Evolutionary conservation across 805 yeast species (phyloP), one percentile per base, ranked within the genome.

Genomic region (Pichia pseudocactophila): DNA sequence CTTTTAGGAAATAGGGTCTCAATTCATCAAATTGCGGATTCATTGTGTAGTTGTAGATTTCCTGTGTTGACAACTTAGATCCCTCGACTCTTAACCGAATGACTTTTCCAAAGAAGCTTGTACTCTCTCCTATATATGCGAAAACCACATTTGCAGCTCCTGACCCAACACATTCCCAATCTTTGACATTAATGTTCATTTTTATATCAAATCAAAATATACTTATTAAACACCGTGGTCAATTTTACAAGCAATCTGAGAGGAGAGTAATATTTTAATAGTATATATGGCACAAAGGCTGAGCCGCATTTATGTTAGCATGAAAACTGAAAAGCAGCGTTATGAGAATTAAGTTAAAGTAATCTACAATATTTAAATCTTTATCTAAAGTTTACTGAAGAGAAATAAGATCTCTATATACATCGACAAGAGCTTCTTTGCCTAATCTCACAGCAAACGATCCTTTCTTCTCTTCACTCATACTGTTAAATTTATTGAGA

Each of bases 391-490:
- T 28, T 36, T 38, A 59, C 40, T 59, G 52, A 50, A 60, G 44
- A 26, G 61, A 50, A 30, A 61, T 60, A 36, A 83, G 58, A 56
- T 82, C 90, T 48, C 73, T 73, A 79, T 87, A 82, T 7, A 81
- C 64, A 30, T 81, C 87, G 40, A 69, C 67, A 36, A 73, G 69
- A 0, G 76, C 71, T 46, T 68, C 70, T 51, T 74, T 76, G 2
- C 82, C 77, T 7, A 79, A 74, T 52, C 79, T 81, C 26, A 68
- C 62, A 7, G 79, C 72, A 28, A 80, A 62, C 31, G 66, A 67
- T 31, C 61, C 66, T 59, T 80, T 74, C 50, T 74, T 71, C 39
- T 74, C 81, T 39, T 76, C 76, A 40, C 75, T 76, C 52, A 83
- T 57, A 27, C 64, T 66, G 22, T 76, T 65, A 52, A 76, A 83